These are phyloP conservation scores for Chalciporus piperatus DNA, from an alignment of 768 basidiomycete genomes.

Conservation along the genomic window DNA sequence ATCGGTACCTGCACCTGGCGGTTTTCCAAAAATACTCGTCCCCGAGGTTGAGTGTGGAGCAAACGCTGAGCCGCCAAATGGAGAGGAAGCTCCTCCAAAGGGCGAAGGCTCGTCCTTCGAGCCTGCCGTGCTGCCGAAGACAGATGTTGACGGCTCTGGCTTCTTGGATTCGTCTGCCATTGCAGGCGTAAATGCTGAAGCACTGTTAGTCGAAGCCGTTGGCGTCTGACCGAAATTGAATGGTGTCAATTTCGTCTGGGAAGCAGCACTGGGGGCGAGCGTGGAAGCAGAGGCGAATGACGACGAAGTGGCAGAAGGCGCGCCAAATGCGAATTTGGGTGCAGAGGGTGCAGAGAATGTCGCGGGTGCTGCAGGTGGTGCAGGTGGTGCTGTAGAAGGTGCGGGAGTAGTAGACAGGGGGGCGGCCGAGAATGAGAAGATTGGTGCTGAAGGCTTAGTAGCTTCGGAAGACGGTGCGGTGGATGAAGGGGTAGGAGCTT, in stretches of 20 bases:
- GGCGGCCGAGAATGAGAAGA: slow-evolving; percentile 22
- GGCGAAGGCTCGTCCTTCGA: slow-evolving; percentile 20
- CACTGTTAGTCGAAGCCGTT: slow-evolving; percentile 22
- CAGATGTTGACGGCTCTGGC: slow-evolving; percentile 22
- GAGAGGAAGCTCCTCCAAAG: slow-evolving; percentile 10
- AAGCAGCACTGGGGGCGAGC: slow-evolving; percentile 2
- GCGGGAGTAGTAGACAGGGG: background rate
- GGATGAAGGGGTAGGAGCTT: background rate
- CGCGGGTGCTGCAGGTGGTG: background rate
- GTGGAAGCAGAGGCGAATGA: slow-evolving; percentile 3
- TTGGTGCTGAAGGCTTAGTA: slow-evolving; percentile 13
- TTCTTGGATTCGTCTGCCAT: slow-evolving; percentile 24
- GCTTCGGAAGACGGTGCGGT: slow-evolving; percentile 1
- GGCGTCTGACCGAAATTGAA: slow-evolving; percentile 23
- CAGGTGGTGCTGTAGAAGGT: background rate
- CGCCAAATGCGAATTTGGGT: slow-evolving; percentile 29
- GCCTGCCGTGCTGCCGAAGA: slow-evolving; percentile 12
- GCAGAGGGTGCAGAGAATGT: slow-evolving; percentile 9
- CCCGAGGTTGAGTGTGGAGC: slow-evolving; percentile 11
- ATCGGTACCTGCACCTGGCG: slow-evolving; percentile 8
- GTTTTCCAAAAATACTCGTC: slow-evolving; percentile 16
- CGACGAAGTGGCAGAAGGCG: slow-evolving; percentile 6
- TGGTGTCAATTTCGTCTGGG: slow-evolving; percentile 19
- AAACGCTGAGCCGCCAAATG: slow-evolving; percentile 22
- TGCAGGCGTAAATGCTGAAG: slow-evolving; percentile 10